phyloP scores from a whole-genome alignment of 2,329 filamentous ascomycete genomes.

The Tolypocladium guangdongense region DNA sequence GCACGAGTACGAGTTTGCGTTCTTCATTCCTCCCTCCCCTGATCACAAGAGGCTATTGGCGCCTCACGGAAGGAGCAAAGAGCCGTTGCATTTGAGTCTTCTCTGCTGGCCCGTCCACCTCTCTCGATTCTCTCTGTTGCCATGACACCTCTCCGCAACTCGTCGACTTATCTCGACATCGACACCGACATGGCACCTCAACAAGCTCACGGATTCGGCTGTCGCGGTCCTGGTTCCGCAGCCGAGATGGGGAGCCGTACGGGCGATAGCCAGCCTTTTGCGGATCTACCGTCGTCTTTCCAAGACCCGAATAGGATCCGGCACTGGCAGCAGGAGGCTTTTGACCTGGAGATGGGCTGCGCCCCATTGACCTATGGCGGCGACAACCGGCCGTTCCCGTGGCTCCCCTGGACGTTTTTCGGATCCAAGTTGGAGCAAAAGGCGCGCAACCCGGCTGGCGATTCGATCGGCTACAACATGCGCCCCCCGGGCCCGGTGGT shows the following conservation, averaged over 20 bases:
- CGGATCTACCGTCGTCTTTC: neutral
- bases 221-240: neutral
- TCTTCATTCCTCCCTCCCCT: neutral
- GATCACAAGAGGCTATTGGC: neutral
- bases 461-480: conserved; percentile 8
- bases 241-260: neutral
- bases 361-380: neutral
- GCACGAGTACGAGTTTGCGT: too few species aligned
- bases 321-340: neutral
- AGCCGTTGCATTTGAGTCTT: neutral
- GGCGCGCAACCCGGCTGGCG: conserved; percentile 6
- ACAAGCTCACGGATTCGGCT: neutral
- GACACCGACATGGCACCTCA: neutral
- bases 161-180: neutral
- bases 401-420: conserved; percentile 2
- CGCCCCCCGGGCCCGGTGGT: neutral
- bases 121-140: neutral
- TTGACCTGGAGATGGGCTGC: conserved; percentile 1
- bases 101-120: neutral
- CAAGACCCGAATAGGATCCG: neutral
- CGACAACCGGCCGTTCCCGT: neutral
- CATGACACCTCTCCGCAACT: neutral
- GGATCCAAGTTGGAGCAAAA: conserved; percentile 12
- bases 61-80: neutral
- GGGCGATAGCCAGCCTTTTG: neutral